Percentiles rank a stretch among this genome's conserved stretches.
Evolutionary conservation across 1,139 yeast genomes (phyloP).

Genomic region (Pichia sp.): DNA sequence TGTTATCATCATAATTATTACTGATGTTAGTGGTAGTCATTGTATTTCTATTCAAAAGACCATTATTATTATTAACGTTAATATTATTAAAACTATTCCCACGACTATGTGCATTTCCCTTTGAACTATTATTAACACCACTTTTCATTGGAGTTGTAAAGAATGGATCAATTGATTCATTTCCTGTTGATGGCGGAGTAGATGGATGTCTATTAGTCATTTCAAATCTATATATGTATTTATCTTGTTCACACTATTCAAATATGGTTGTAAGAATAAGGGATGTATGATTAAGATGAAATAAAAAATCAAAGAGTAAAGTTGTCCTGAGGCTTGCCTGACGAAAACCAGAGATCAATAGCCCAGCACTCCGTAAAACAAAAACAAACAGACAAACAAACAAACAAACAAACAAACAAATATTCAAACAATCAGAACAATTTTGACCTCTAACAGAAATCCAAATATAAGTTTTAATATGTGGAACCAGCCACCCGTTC

Average conservation of each 20-base stretch:
- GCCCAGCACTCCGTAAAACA: neutral
- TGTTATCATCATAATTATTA: neutral
- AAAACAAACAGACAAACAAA: neutral
- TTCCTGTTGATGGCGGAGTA: conserved; percentile 22
- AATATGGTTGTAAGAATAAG: neutral
- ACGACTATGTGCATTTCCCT: neutral
- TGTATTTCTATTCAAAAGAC: neutral
- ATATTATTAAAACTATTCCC: neutral
- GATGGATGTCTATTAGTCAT: conserved; percentile 21
- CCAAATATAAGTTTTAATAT: too few species aligned
- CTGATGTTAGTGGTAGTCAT: neutral
- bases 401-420: neutral
- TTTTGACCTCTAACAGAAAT: neutral
- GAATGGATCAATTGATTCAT: conserved; percentile 2
- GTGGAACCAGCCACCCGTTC: neutral
- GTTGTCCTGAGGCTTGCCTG: neutral
- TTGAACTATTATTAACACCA: neutral
- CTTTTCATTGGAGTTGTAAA: conserved; percentile 12
- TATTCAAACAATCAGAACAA: neutral
- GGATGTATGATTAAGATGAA: neutral
- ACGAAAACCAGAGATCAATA: neutral
- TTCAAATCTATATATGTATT: neutral
- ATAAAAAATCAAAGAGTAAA: neutral
- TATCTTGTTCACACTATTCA: neutral
- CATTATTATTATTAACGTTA: too few species aligned